Evolutionary conservation across 345 rosid genomes (phyloP).

Genomic region (Cardamine occulta): DNA sequence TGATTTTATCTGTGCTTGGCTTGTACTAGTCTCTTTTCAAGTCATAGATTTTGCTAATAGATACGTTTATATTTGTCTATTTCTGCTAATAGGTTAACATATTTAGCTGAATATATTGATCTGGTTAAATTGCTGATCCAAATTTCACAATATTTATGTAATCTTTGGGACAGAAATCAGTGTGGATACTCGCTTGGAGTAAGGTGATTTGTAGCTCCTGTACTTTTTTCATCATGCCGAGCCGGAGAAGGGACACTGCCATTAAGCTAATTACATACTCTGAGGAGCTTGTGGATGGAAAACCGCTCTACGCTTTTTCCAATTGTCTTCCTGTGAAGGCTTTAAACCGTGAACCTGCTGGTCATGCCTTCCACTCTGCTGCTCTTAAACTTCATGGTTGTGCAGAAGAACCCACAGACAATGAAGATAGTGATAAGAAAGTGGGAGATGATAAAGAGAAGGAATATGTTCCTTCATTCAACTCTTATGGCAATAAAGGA

Average conservation of each 20-base stretch:
- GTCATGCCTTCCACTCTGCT: conserved; percentile 82
- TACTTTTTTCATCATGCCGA: conserved; percentile 31
- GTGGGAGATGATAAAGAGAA: conserved; percentile 66
- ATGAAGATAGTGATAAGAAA: conserved; percentile 54
- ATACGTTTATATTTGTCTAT: conserved; percentile 3
- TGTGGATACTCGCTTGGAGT: conserved; percentile 11
- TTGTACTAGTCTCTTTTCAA: not conserved
- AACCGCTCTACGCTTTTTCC: conserved; percentile 70
- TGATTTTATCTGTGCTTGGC: not conserved
- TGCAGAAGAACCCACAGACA: conserved; percentile 55
- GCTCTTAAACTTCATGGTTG: conserved; percentile 84
- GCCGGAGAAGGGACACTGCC: conserved; percentile 44
- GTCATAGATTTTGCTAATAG: not conserved
- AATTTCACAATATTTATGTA: conserved; percentile 12
- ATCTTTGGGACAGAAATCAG: conserved; percentile 27
- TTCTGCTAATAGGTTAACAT: not conserved
- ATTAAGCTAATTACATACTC: conserved; percentile 69
- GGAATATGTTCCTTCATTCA: conserved; percentile 65
- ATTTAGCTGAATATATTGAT: not conserved
- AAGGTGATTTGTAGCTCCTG: conserved; percentile 20
- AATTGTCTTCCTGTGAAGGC: conserved; percentile 89
- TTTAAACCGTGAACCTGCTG: conserved; percentile 84
- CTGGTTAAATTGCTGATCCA: not conserved
- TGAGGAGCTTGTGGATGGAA: conserved; percentile 76
- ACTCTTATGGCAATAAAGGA: conserved; percentile 79